Conservation (phyloP, 2,329 filamentous ascomycete genomes). For the Chaetomium globosum region DNA sequence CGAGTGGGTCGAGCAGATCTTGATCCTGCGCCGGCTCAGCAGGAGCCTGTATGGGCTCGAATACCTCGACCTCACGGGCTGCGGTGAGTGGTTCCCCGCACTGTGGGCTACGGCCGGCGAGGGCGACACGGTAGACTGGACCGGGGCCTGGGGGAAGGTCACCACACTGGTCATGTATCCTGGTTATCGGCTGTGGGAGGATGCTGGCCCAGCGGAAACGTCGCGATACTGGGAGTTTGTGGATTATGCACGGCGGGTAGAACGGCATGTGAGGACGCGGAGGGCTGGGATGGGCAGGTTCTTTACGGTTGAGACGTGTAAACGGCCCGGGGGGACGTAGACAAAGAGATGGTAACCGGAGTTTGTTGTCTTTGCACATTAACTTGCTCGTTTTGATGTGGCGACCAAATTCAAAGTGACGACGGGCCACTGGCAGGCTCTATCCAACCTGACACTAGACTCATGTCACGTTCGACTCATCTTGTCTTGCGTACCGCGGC, state of each 20-base stretch:
- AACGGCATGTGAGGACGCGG: constrained; percentile 51
- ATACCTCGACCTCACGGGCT: constrained; percentile 64
- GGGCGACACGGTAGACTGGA: constrained; percentile 54
- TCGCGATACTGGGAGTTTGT: constrained; percentile 42
- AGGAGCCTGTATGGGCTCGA: constrained; percentile 60
- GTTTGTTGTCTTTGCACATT: not conserved
- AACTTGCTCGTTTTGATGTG: not conserved
- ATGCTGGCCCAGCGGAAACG: constrained; percentile 18
- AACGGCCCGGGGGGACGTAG: constrained; percentile 11
- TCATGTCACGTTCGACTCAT: not conserved
- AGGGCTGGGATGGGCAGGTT: constrained; percentile 54
- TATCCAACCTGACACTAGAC: not conserved
- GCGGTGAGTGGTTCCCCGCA: constrained; percentile 57
- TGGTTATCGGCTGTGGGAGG: constrained; percentile 46
- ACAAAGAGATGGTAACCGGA: too few relatives aligned
- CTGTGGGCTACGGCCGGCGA: constrained; percentile 46
- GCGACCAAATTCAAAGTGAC: not conserved
- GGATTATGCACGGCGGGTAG: constrained; percentile 46
- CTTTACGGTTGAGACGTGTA: constrained; percentile 47
- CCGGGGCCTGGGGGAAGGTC: constrained; percentile 57
- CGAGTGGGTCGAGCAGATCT: constrained; percentile 62
- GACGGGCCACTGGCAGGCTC: not conserved
- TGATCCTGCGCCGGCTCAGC: constrained; percentile 59
- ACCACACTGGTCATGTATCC: constrained; percentile 49
- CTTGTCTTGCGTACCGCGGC: not conserved